Evolutionary conservation across 202 grass and related monocot species (phyloP).

Genomic region (Schoenoplectus tabernaemontani): DNA sequence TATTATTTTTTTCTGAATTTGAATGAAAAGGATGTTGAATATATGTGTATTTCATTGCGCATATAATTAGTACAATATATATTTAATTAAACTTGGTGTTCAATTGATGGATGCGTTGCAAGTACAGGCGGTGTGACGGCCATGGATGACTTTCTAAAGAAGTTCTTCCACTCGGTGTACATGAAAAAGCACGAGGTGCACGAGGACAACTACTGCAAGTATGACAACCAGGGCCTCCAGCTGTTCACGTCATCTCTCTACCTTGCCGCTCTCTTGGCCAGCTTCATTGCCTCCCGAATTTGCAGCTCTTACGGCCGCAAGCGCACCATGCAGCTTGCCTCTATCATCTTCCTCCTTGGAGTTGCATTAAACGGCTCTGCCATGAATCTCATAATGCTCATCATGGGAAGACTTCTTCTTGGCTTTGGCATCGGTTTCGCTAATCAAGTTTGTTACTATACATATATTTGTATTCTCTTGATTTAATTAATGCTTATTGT

Average conservation of each 20-base stretch:
- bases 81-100: not conserved
- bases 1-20: too few species aligned
- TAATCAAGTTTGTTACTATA: conserved; percentile 31
- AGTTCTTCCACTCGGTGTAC: conserved; percentile 15
- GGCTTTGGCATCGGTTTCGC: conserved; percentile 68
- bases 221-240: conserved; percentile 23
- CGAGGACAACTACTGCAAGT: conserved; percentile 33
- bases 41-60: not conserved
- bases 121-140: not conserved
- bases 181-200: conserved; percentile 4
- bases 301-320: not conserved
- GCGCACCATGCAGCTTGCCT: not conserved
- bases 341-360: not conserved
- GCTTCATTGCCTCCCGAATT: conserved; percentile 19
- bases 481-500: not conserved
- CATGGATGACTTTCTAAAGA: conserved; percentile 16
- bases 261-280: conserved; percentile 30
- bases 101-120: not conserved
- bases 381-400: conserved; percentile 35
- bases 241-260: conserved; percentile 38
- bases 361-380: conserved; percentile 20
- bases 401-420: conserved; percentile 55
- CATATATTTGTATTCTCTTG: not conserved
- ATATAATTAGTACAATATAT: not conserved
- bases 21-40: not conserved